A percentile compares a stretch with the other conserved stretches of the same genome.
These are phyloP conservation scores for Cercospora zeina DNA, from an alignment of 2,329 filamentous ascomycete genomes.

Conservation along the genomic window DNA sequence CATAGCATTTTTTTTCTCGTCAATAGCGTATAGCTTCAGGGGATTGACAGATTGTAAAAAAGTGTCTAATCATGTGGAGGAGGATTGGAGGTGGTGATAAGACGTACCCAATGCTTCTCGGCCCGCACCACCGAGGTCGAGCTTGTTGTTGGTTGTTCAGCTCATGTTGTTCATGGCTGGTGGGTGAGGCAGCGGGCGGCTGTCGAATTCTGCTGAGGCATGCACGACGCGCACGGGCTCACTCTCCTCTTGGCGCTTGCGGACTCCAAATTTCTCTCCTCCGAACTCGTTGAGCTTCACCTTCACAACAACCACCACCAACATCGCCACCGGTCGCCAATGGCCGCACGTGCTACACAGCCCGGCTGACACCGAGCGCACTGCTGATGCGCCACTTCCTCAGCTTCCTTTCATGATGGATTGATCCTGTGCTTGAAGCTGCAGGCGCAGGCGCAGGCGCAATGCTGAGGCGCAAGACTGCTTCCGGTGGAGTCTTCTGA, in stretches of 20 bases:
- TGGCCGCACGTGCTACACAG: neutral
- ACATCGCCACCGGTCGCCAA: neutral
- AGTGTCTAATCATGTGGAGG: slow-evolving; percentile 60
- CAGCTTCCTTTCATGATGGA: neutral
- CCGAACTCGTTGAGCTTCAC: slow-evolving; percentile 14
- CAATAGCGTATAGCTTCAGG: slow-evolving; percentile 63
- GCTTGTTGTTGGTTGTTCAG: slow-evolving; percentile 21
- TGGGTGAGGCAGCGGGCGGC: neutral
- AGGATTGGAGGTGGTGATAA: neutral
- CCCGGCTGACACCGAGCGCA: neutral
- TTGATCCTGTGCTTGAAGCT: neutral
- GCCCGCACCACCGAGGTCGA: slow-evolving; percentile 12
- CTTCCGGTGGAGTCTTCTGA: neutral
- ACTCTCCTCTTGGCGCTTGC: slow-evolving; percentile 8
- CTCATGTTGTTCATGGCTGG: slow-evolving; percentile 23
- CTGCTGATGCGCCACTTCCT: neutral
- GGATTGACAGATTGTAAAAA: slow-evolving; percentile 76
- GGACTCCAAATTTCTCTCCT: slow-evolving; percentile 17
- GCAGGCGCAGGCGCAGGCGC: neutral
- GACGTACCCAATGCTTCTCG: slow-evolving; percentile 16
- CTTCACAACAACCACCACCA: slow-evolving; percentile 13
- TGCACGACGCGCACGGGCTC: slow-evolving; percentile 1
- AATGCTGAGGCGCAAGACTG: neutral
- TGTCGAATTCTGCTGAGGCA: slow-evolving; percentile 8
- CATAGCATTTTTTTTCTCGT: slow-evolving; percentile 55